phyloP scores from a whole-genome alignment of 176 grass and related monocot genomes.

The Bonia amplexicaulis region DNA sequence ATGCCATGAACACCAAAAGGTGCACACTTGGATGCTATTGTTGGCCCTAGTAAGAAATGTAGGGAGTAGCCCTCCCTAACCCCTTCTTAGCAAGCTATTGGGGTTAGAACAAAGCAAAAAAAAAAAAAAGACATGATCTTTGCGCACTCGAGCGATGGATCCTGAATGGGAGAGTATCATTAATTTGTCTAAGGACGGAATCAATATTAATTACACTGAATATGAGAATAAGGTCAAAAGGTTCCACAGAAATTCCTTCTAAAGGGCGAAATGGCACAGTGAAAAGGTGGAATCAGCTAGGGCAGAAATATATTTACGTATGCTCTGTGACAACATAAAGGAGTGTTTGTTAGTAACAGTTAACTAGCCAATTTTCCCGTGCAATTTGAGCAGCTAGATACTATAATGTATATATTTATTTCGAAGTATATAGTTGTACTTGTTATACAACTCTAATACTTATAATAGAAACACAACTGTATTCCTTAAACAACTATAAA shows the following conservation, averaged over 20 bases:
- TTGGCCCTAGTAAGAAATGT: constrained; percentile 56
- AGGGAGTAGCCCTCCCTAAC: constrained; percentile 31
- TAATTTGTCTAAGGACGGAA: constrained; percentile 17
- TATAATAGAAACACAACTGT: no score
- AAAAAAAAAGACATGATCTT: constrained; percentile 28
- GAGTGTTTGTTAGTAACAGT: background rate
- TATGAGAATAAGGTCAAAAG: constrained; percentile 47
- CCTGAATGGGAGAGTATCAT: constrained; percentile 30
- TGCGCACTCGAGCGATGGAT: constrained; percentile 28
- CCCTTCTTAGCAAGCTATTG: constrained; percentile 39
- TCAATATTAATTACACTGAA: constrained; percentile 31
- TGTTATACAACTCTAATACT: no score
- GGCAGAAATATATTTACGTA: constrained; percentile 17
- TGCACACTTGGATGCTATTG: constrained; percentile 53
- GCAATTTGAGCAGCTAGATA: no score
- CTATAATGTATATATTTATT: no score
- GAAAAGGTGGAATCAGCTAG: constrained; percentile 27
- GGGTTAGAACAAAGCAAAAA: constrained; percentile 35
- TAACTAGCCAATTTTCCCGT: background rate
- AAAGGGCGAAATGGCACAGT: background rate
- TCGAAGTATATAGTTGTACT: no score
- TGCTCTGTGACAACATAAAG: background rate
- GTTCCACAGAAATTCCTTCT: constrained; percentile 26
- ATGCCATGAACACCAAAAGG: constrained; percentile 47
- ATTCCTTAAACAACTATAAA: no score